phyloP scores from a whole-genome alignment of 441 rosid genomes.

The Flueggea neowawraea region DNA sequence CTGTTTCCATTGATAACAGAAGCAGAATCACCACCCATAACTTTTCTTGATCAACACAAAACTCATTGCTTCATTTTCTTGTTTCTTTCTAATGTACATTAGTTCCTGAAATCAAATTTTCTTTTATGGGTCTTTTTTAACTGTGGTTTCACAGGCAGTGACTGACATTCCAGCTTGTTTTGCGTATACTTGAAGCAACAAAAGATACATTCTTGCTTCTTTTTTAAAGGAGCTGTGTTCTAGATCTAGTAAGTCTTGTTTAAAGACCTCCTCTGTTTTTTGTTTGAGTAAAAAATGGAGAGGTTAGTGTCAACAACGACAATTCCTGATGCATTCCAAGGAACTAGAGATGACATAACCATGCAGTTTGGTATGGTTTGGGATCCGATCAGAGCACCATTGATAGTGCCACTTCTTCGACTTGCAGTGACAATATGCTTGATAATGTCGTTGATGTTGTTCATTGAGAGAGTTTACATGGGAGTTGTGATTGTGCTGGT shows the following conservation, averaged over 20 bases:
- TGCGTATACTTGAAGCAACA: conserved; percentile 33
- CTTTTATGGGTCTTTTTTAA: neutral
- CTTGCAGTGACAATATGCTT: conserved; percentile 57
- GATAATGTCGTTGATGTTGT: conserved; percentile 84
- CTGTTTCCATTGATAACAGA: neutral
- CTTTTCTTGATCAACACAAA: neutral
- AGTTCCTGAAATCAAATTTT: neutral
- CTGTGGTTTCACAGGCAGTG: conserved; percentile 6
- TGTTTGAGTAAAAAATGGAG: conserved; percentile 40
- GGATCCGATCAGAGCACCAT: conserved; percentile 68
- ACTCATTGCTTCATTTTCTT: neutral
- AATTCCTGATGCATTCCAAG: conserved; percentile 48
- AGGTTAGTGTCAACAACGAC: conserved; percentile 31
- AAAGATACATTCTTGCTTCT: conserved; percentile 12
- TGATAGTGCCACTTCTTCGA: conserved; percentile 69
- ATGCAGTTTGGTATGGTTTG: conserved; percentile 50
- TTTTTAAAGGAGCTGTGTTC: neutral
- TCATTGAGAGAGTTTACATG: conserved; percentile 82
- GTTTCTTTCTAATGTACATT: neutral
- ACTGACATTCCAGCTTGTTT: conserved; percentile 31
- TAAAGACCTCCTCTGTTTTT: conserved; percentile 5
- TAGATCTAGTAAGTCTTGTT: conserved; percentile 14
- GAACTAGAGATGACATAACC: conserved; percentile 52
- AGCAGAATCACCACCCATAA: neutral
- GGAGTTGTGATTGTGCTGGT: conserved; percentile 60